A percentile compares a stretch with the other conserved stretches of the same genome.
Conservation (phyloP, 495 filamentous ascomycete genomes). For the Platismatia glauca region DNA sequence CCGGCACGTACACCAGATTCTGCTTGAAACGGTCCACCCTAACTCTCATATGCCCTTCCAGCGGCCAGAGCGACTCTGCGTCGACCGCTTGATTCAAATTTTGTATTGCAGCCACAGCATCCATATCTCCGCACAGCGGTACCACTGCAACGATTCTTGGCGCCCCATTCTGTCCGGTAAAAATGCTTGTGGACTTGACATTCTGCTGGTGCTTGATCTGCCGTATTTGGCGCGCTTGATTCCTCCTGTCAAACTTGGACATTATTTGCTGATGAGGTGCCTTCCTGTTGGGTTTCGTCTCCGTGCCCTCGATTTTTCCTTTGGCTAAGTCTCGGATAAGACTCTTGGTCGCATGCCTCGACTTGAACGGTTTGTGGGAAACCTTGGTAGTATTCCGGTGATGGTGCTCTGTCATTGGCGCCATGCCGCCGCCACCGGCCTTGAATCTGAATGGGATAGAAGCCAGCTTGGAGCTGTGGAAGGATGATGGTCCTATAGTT, state of each 20-base stretch:
- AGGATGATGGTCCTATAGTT: background rate
- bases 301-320: slow-evolving; percentile 54
- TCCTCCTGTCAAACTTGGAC: slow-evolving; percentile 90
- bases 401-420: slow-evolving; percentile 50
- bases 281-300: slow-evolving; percentile 56
- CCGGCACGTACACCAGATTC: slow-evolving; percentile 72
- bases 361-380: slow-evolving; percentile 82
- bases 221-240: slow-evolving; percentile 83
- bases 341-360: slow-evolving; percentile 78
- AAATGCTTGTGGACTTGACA: slow-evolving; percentile 64
- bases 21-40: slow-evolving; percentile 87
- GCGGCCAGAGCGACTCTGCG: slow-evolving; percentile 55
- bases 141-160: slow-evolving; percentile 88
- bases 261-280: slow-evolving; percentile 92
- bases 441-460: slow-evolving; percentile 85
- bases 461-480: slow-evolving; percentile 38
- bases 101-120: slow-evolving; percentile 55
- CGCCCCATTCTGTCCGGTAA: slow-evolving; percentile 74
- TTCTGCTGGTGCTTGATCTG: slow-evolving; percentile 72
- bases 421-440: slow-evolving; percentile 59
- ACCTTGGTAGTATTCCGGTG: slow-evolving; percentile 87
- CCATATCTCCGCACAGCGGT: slow-evolving; percentile 64
- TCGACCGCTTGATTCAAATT: slow-evolving; percentile 72
- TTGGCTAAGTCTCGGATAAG: slow-evolving; percentile 72
- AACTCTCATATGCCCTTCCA: slow-evolving; percentile 50